Evolutionary conservation across 306 rosid genomes (phyloP).

Genomic region (Gastrolobium villosum): DNA sequence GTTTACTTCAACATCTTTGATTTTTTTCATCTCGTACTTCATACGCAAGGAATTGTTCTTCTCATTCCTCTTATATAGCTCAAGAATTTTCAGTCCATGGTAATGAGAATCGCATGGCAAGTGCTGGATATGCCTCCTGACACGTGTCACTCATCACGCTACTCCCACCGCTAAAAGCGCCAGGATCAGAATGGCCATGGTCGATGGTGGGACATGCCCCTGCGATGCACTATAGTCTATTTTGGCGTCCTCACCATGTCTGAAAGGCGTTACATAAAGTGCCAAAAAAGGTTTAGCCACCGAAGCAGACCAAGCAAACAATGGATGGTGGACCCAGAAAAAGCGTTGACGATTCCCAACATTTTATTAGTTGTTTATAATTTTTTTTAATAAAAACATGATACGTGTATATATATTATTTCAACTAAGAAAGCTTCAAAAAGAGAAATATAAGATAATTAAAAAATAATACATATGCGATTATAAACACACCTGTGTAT

Average conservation of each 20-base stretch:
- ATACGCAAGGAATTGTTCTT: slow-evolving; percentile 1
- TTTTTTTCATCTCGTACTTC: not conserved
- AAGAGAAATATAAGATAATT: too few relatives aligned
- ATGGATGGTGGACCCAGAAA: slow-evolving; percentile 9
- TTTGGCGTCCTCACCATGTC: not conserved
- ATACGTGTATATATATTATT: not conserved
- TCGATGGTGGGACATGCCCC: not conserved
- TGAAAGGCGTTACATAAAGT: not conserved
- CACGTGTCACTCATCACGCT: not conserved
- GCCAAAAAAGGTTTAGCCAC: slow-evolving; percentile 32
- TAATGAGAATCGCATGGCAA: slow-evolving; percentile 15
- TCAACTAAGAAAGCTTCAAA: too few relatives aligned
- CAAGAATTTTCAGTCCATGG: not conserved
- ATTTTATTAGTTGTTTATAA: not conserved
- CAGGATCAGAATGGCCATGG: not conserved
- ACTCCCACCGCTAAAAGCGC: not conserved
- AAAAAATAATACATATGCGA: too few relatives aligned
- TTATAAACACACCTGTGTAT: too few relatives aligned
- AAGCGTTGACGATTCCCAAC: slow-evolving; percentile 40
- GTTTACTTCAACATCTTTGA: not conserved
- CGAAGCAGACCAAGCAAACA: slow-evolving; percentile 18
- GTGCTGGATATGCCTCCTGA: not conserved
- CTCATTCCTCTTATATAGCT: not conserved
- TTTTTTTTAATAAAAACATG: too few relatives aligned
- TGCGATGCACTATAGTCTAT: slow-evolving; percentile 17